phyloP scores from a whole-genome alignment of 257 asterid species.

The Henckelia pumila region DNA sequence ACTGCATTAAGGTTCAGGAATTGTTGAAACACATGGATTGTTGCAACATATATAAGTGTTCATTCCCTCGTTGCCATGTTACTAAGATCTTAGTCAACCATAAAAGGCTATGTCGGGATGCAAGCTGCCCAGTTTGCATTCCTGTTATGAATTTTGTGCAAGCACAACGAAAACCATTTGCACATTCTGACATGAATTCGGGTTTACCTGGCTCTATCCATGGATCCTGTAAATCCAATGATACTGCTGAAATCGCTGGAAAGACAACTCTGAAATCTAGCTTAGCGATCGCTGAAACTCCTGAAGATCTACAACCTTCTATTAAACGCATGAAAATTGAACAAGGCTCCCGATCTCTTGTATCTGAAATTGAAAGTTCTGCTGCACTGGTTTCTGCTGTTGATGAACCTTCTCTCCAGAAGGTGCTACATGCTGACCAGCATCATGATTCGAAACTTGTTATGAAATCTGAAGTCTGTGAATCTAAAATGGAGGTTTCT shows the following conservation, averaged over 20 bases:
- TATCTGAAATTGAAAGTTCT: conserved; percentile 42
- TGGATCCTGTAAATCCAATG: conserved; percentile 49
- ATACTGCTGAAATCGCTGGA: conserved; percentile 46
- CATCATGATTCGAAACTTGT: conserved; percentile 38
- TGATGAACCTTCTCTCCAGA: conserved; percentile 43
- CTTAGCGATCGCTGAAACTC: conserved; percentile 46
- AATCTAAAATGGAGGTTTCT: conserved; percentile 56
- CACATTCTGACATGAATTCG: conserved; percentile 48
- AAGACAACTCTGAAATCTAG: conserved; percentile 40
- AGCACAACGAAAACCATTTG: conserved; percentile 47
- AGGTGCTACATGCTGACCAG: conserved; percentile 36
- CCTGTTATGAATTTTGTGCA: conserved; percentile 69
- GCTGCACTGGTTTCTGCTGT: conserved; percentile 37
- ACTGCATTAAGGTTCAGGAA: conserved; percentile 62
- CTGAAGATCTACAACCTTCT: conserved; percentile 67
- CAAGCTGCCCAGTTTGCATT: conserved; percentile 84
- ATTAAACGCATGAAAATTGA: conserved; percentile 87
- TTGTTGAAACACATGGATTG: conserved; percentile 69
- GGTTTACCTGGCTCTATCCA: conserved; percentile 41
- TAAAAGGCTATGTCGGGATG: conserved; percentile 57
- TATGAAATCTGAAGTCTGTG: conserved; percentile 48
- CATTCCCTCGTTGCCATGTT: conserved; percentile 65
- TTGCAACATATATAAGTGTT: conserved; percentile 63
- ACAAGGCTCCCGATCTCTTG: conserved; percentile 51
- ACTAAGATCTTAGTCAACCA: conserved; percentile 58